Base-by-base conservation (phyloP, 2,329 filamentous ascomycete genomes). In the Aspergillus costaricaensis region DNA sequence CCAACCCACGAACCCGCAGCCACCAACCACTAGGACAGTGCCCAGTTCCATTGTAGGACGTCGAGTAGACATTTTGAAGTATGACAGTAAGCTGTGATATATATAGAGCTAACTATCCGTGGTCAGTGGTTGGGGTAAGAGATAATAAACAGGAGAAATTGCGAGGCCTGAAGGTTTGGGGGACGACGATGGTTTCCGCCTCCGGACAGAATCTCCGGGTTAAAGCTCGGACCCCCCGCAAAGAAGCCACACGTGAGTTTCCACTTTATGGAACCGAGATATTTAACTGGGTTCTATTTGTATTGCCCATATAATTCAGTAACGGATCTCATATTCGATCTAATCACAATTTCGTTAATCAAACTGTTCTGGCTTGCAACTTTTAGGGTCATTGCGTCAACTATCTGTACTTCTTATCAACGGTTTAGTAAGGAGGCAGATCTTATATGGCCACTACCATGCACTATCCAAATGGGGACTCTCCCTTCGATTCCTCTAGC, bases 1-100 rank as follows among this genome's bases (percentile, higher is more conserved):
- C 78, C 91, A 88, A 74, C 91, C 91, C 15, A 95, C 84, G 78
- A 95, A 94, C 66, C 91, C 91, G 74, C 91, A 93, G 73, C 91
- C 91, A 70, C 91, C 91, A 67, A 94, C 87, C 67, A 95, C 88
- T 67, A 93, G 83, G 70, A 92, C 89, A 65, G 84, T 86, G 72
- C 90, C 90, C 55, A 92, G 81, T 60, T 78, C 72, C 53, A 79
- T 70, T 14, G 72, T 71, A 60, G 74, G 68, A 47, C 62, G 61
- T 57, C 73, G 69, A 47, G 60, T 61, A 56, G 74, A 65, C 74
- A 76, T 76, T 61, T 15, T 63, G 51, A 48, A 74, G 75, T 60
- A 14, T 62, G 51, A 48, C 21, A 50, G 47, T 25, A 36, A 14
- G 53, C 30, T 8, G 27, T 25, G 25, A 55, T 36, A 48, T 55